Conservation (phyloP, 768 basidiomycete species). For the Lactarius quietus region DNA sequence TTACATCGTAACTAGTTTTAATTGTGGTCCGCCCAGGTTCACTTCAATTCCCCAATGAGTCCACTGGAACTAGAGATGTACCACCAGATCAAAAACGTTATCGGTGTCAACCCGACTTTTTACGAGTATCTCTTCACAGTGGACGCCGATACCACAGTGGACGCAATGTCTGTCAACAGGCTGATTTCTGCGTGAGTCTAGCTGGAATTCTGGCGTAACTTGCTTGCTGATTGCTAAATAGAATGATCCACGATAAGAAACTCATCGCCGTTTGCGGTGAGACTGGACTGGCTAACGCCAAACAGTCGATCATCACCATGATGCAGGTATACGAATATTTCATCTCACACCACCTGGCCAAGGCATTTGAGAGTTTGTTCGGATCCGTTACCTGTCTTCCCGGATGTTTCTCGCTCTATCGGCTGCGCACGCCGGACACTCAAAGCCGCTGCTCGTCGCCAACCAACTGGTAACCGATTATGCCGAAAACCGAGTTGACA, state of each 20-base stretch:
- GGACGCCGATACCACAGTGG: conserved; percentile 93
- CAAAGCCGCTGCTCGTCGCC: conserved; percentile 93
- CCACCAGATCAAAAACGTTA: conserved; percentile 99
- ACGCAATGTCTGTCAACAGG: conserved; percentile 82
- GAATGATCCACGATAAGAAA: conserved; percentile 97
- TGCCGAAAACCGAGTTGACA: conserved; percentile 94
- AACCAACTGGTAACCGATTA: conserved; percentile 91
- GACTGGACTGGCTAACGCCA: conserved; percentile 87
- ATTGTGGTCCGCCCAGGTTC: conserved; percentile 54
- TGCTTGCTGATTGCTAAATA: conserved; percentile 32
- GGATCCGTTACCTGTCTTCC: conserved; percentile 98
- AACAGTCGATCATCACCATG: conserved; percentile 95
- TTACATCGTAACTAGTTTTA: not conserved
- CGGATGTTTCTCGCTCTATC: conserved; percentile 98
- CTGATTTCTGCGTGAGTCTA: conserved; percentile 85
- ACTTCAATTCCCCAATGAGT: conserved; percentile 95
- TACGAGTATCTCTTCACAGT: conserved; percentile 95
- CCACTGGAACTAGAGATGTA: conserved; percentile 98
- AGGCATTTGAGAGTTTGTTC: conserved; percentile 95
- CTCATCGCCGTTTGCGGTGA: conserved; percentile 94
- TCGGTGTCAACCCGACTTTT: conserved; percentile 97
- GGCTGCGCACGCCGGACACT: conserved; percentile 89
- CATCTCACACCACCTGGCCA: conserved; percentile 98
- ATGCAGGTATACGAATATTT: conserved; percentile 99
- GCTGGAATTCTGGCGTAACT: not conserved